Base-by-base conservation (phyloP, 2,329 filamentous ascomycete genomes). In the Alternaria arbusti region DNA sequence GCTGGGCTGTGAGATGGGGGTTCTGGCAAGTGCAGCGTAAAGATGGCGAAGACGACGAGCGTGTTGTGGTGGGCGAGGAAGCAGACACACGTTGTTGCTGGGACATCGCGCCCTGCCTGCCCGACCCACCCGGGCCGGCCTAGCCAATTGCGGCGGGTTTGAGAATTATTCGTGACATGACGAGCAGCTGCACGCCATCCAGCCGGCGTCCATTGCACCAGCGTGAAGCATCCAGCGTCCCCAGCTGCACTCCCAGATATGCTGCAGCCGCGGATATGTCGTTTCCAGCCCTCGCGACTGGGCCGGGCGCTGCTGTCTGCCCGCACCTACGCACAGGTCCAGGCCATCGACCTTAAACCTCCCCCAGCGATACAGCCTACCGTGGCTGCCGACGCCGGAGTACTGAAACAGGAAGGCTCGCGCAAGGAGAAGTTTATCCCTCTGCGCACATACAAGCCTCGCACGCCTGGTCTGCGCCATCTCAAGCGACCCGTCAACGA, bases 401-500 rank as follows among this genome's bases (percentile, higher is more conserved):
- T 71, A 17, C 49, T 71, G 30, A 70, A 72, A 46, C 49, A 68
- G 49, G 70, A 74, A 51, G 72, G 74, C 49, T 64, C 75, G 7
- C 71, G 77, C 5, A 75, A 72, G 43, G 77, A 80, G 20, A 67
- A 73, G 46, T 79, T 78, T 65, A 81, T 84, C 64, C 79, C 82
- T 30, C 79, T 98, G 80, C 90, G 93, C 73, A 96, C 92, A 57
- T 99, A 97, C 82, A 98, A 92, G 80, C 96, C 96, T 36, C 90
- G 93, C 73, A 97, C 96, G 1, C 95, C 95, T 12, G 96, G 96
- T 86, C 82, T 97, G 63, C 90, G 96, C 75, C 96, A 99, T 87
- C 85, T 99, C 69, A 91, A 91, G 80, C 89, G 96, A 46, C 94
- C 96, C 13, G 90, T 97, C 82, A 98, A 98, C 82, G 94, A 97